Base-by-base conservation (phyloP, 2,329 filamentous ascomycete genomes). In the Fusarium sp. region DNA sequence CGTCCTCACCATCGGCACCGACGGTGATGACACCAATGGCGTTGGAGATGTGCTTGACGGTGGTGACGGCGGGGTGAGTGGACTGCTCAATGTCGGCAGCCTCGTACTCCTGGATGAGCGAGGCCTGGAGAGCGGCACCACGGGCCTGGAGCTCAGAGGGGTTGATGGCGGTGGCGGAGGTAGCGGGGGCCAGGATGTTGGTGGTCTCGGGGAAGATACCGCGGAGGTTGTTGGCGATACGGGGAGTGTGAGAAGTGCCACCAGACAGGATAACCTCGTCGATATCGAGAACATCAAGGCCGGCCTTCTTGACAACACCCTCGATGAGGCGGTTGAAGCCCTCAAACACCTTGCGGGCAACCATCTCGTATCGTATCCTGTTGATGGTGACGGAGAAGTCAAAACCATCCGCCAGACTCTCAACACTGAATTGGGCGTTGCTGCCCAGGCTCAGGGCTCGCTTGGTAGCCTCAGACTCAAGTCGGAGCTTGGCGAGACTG, bases 371-470 rank as follows among this genome's bases (percentile, higher is more conserved):
- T 73, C 96, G 90, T 73, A 95, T 87, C 75, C 96, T 87, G 88
- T 98, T 99, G 81, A 99, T 90, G 70, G 93, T 96, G 68, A 92
- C 89, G 73, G 91, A 89, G 83, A 95, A 99, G 83, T 99, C 96
- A 73, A 94, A 87, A 66, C 96, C 96, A 71, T 95, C 91, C 6
- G 91, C 89, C 76, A 99, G 85, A 80, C 90, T 93, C 85, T 99
- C 96, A 58, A 99, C 91, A 79, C 92, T 96, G 85, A 98, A 95
- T 78, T 89, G 92, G 65, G 95, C 94, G 77, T 95, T 95, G 77
- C 87, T 90, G 71, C 95, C 93, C 76, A 97, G 86, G 77, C 91
- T 96, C 65, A 99, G 88, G 20, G 94, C 90, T 84, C 96, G 96
- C 87, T 97, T 97, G 74, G 94, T 91, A 53, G 90, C 87, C 83